phyloP scores from a whole-genome alignment of 768 basidiomycete species.

The Podaxis mareebaensis region DNA sequence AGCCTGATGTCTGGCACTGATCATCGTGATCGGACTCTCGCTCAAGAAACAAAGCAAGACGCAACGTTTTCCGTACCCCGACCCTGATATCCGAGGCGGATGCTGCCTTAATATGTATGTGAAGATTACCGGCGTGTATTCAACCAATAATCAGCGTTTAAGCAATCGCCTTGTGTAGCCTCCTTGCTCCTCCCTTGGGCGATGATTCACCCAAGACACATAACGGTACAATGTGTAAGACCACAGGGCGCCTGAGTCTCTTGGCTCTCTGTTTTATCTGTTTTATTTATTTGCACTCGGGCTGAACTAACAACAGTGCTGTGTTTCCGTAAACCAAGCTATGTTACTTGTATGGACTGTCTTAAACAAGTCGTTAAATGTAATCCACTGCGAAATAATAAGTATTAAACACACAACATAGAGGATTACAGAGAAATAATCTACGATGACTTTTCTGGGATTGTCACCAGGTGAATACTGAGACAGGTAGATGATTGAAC shows the following conservation, averaged over 20 bases:
- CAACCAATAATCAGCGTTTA: background rate
- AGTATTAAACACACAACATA: too few relatives aligned
- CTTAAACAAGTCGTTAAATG: background rate
- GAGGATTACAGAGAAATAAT: too few relatives aligned
- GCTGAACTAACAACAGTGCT: background rate
- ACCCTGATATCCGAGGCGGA: conserved; percentile 2
- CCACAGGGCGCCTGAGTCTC: background rate
- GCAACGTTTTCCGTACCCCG: background rate
- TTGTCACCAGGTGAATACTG: background rate
- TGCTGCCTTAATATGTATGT: background rate
- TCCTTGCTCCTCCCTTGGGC: background rate
- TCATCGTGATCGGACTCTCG: conserved; percentile 2
- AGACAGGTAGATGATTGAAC: background rate
- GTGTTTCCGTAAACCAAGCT: background rate
- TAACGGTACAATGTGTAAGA: background rate
- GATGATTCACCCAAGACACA: background rate
- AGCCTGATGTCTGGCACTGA: background rate
- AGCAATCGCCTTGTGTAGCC: background rate
- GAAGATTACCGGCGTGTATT: background rate
- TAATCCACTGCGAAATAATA: background rate
- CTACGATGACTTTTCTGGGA: background rate
- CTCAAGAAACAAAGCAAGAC: conserved; percentile 6
- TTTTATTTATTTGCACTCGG: background rate
- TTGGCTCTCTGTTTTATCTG: background rate
- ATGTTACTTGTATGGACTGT: background rate